Conservation (phyloP, 1,284 basidiomycete species). For the Amylostereum areolatum region DNA sequence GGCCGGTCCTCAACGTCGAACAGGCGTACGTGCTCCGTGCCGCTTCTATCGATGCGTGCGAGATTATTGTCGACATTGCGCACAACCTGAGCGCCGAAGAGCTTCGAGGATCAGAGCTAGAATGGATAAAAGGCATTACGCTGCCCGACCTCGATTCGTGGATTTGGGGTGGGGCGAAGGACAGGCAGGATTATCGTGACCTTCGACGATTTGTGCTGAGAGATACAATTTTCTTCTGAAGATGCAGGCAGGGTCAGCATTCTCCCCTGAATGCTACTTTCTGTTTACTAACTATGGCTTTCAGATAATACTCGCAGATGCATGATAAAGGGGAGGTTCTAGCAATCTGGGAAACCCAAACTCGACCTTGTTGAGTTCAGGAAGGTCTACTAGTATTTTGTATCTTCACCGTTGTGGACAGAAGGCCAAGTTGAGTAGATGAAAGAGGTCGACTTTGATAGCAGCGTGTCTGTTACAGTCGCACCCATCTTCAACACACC, state of each 20-base stretch:
- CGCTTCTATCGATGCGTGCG: conserved; percentile 72
- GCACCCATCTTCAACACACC: too few species aligned
- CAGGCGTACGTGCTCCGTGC: conserved; percentile 78
- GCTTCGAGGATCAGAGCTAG: conserved; percentile 21
- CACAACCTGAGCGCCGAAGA: conserved; percentile 32
- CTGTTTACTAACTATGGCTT: too few species aligned
- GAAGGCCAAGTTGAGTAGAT: too few species aligned
- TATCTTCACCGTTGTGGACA: too few species aligned
- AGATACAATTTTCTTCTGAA: conserved; percentile 62
- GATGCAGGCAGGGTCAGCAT: background rate
- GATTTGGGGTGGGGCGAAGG: conserved; percentile 75
- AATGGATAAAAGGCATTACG: conserved; percentile 53
- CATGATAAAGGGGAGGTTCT: too few species aligned
- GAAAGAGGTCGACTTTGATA: too few species aligned
- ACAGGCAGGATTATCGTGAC: conserved; percentile 58
- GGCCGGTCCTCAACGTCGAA: conserved; percentile 50
- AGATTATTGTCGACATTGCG: conserved; percentile 55
- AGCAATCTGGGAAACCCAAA: too few species aligned
- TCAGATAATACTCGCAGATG: too few species aligned
- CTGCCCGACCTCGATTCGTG: conserved; percentile 64
- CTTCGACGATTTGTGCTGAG: conserved; percentile 59
- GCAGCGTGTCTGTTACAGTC: too few species aligned
- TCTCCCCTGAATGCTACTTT: too few species aligned
- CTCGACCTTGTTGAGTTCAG: too few species aligned
- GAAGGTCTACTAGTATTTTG: too few species aligned